A percentile compares a stretch with the other conserved stretches of the same genome.
phyloP scores from a whole-genome alignment of 2,329 filamentous ascomycete genomes.

The Albophoma yamanashiensis region DNA sequence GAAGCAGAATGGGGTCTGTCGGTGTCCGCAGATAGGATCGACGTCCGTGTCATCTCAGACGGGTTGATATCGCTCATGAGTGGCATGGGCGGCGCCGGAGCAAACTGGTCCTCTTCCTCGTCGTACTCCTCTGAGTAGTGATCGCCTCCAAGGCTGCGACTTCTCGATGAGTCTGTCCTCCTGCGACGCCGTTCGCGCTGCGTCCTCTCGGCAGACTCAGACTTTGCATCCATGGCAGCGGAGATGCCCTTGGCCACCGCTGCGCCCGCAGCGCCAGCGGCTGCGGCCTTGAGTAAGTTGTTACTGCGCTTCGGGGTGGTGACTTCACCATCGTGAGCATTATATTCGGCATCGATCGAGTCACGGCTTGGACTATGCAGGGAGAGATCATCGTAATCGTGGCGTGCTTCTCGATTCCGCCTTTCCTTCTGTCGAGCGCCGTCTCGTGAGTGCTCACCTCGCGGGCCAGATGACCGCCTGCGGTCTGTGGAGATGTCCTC shows the following conservation, averaged over 20 bases:
- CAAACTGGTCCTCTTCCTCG: constrained; percentile 37
- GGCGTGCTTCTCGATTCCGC: constrained; percentile 43
- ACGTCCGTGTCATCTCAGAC: constrained; percentile 80
- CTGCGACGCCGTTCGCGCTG: constrained; percentile 40
- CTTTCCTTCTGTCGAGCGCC: constrained; percentile 31
- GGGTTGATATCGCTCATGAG: constrained; percentile 76
- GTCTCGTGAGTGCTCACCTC: constrained; percentile 40
- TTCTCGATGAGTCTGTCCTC: constrained; percentile 37
- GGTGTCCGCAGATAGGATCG: constrained; percentile 73
- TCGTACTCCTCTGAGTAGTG: constrained; percentile 39
- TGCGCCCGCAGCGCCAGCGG: constrained; percentile 31
- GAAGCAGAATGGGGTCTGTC: constrained; percentile 61
- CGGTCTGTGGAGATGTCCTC: constrained; percentile 49
- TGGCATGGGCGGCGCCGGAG: constrained; percentile 67
- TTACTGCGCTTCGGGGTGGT: constrained; percentile 34
- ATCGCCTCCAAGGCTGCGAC: constrained; percentile 31
- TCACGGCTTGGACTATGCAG: constrained; percentile 36
- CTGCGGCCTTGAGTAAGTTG: constrained; percentile 33
- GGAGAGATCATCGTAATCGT: constrained; percentile 40
- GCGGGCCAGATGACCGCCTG: constrained; percentile 50
- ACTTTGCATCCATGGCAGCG: constrained; percentile 24
- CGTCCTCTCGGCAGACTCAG: constrained; percentile 38
- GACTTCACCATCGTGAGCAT: constrained; percentile 23
- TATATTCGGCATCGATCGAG: constrained; percentile 28
- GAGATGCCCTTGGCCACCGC: constrained; percentile 21